Percentiles rank a stretch among this genome's conserved stretches.
These are phyloP conservation scores for Aphanoascus verrucosus DNA, from an alignment of 2,329 filamentous ascomycete genomes.

Conservation along the genomic window DNA sequence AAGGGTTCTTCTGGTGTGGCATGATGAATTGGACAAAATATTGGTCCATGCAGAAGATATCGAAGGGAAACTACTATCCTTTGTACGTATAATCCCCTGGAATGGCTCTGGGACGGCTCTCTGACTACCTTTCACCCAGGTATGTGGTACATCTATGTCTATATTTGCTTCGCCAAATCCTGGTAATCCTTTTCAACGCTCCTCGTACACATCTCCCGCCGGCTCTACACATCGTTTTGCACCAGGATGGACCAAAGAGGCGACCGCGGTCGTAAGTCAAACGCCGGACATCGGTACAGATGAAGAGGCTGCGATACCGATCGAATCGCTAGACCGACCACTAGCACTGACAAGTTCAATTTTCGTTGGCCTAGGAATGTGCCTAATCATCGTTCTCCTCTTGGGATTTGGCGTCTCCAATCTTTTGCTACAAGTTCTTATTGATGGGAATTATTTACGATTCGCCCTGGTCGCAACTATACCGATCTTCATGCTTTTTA, in stretches of 20 bases:
- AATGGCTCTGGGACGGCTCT: neutral
- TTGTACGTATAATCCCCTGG: slow-evolving; percentile 12
- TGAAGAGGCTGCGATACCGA: slow-evolving; percentile 18
- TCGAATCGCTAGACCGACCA: slow-evolving; percentile 37
- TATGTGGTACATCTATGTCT: slow-evolving; percentile 16
- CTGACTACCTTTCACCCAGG: slow-evolving; percentile 11
- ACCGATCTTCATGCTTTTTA: slow-evolving; percentile 30
- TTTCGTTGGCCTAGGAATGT: slow-evolving; percentile 33
- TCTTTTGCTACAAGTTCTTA: slow-evolving; percentile 31
- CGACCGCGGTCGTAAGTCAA: neutral
- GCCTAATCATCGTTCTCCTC: slow-evolving; percentile 31
- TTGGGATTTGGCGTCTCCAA: slow-evolving; percentile 31
- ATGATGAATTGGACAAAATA: slow-evolving; percentile 34
- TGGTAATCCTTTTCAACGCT: slow-evolving; percentile 12
- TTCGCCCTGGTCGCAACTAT: slow-evolving; percentile 23
- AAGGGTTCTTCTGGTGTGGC: slow-evolving; percentile 36
- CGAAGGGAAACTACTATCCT: slow-evolving; percentile 17
- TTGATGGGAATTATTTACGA: slow-evolving; percentile 30
- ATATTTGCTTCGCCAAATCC: slow-evolving; percentile 13
- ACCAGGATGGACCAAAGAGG: slow-evolving; percentile 21
- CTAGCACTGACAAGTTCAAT: slow-evolving; percentile 30
- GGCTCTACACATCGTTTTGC: slow-evolving; percentile 16
- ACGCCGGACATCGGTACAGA: slow-evolving; percentile 7
- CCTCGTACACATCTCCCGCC: slow-evolving; percentile 15
- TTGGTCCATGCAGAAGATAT: slow-evolving; percentile 28